Evolutionary conservation across 2,329 filamentous ascomycete genomes (phyloP).

Genomic region (Pseudopyrenochaeta lycopersici): DNA sequence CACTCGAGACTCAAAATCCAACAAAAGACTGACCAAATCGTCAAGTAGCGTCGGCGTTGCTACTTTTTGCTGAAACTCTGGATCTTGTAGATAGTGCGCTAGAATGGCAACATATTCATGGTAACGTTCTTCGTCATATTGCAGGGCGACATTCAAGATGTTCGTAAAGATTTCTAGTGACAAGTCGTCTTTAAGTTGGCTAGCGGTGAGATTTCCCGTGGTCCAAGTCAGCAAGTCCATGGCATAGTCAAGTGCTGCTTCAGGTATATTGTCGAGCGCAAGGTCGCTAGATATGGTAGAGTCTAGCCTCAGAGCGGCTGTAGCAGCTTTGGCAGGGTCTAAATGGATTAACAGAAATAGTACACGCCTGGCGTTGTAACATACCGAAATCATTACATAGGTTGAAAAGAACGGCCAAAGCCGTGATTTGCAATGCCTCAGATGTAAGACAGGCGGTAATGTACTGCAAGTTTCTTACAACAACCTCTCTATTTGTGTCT

Average conservation of each 20-base stretch:
- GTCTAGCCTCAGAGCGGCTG: constrained; percentile 46
- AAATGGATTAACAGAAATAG: constrained; percentile 21
- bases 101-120: constrained; percentile 43
- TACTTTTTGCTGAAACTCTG: constrained; percentile 44
- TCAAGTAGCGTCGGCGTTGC: constrained; percentile 39
- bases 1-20: constrained; percentile 42
- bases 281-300: constrained; percentile 36
- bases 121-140: constrained; percentile 47
- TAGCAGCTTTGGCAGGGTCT: constrained; percentile 47
- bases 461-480: constrained; percentile 32
- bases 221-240: constrained; percentile 47
- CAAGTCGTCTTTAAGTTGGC: constrained; percentile 41
- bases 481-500: constrained; percentile 46
- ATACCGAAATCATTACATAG: constrained; percentile 54
- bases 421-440: constrained; percentile 34
- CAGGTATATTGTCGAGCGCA: constrained; percentile 35
- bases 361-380: neutral
- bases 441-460: constrained; percentile 36
- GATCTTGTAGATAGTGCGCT: constrained; percentile 47
- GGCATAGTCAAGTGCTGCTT: constrained; percentile 44
- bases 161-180: constrained; percentile 39
- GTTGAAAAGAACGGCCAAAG: constrained; percentile 55
- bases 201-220: constrained; percentile 45
- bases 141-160: constrained; percentile 36
- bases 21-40: constrained; percentile 38